These are phyloP conservation scores for Diaporthe destruens DNA, from an alignment of 2,329 filamentous ascomycete genomes.

Conservation along the genomic window DNA sequence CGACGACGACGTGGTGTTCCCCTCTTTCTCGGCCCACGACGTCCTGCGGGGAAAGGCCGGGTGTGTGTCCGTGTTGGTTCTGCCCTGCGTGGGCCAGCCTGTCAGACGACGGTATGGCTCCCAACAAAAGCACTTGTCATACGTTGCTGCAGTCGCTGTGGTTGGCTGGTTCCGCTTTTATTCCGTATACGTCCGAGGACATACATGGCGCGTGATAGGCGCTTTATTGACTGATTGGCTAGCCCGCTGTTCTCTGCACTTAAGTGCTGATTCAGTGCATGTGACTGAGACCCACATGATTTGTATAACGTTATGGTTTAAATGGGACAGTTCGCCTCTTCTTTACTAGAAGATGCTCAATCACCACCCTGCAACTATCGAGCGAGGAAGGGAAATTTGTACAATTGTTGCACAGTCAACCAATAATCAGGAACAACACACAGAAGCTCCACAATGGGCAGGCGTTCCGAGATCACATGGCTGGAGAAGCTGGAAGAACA, in stretches of 20 bases:
- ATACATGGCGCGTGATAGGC: too few relatives aligned
- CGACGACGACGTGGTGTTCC: background rate
- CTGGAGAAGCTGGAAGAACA: conserved; percentile 59
- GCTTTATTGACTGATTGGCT: background rate
- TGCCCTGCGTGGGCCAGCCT: conserved; percentile 4
- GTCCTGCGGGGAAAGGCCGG: background rate
- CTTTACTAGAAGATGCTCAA: background rate
- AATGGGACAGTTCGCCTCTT: background rate
- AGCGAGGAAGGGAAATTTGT: background rate
- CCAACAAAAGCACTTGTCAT: background rate
- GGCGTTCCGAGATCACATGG: conserved; percentile 51
- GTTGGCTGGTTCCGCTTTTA: too few relatives aligned
- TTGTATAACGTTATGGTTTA: conserved; percentile 9
- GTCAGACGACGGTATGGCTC: background rate
- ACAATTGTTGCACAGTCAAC: background rate
- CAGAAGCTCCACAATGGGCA: conserved; percentile 49
- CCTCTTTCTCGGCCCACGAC: background rate
- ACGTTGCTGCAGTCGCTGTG: background rate
- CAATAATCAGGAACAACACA: background rate
- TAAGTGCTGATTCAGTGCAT: background rate
- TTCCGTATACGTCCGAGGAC: too few relatives aligned
- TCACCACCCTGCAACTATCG: background rate
- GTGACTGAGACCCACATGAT: background rate
- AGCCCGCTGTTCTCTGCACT: background rate
- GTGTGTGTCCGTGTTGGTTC: background rate